Conservation (phyloP, 225 moss, liverwort and hornwort genomes). For the Rhytidiadelphus loreus region DNA sequence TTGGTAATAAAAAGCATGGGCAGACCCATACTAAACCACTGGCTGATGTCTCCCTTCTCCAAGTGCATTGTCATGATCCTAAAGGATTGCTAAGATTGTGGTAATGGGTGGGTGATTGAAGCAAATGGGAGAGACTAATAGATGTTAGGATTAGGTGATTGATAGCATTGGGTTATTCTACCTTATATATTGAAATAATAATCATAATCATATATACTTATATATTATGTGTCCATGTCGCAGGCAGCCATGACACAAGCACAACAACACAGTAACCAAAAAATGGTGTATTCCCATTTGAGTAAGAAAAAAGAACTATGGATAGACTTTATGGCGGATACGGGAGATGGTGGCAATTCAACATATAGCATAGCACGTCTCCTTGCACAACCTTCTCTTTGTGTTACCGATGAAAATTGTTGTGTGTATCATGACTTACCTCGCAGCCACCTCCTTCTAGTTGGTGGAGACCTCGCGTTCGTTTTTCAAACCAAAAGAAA, state of each 20-base stretch:
- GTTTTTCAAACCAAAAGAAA: neutral
- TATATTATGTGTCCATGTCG: neutral
- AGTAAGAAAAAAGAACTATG: conserved; percentile 37
- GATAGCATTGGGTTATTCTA: neutral
- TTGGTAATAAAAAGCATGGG: accelerated
- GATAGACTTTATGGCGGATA: conserved; percentile 62
- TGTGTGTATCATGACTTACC: conserved; percentile 19
- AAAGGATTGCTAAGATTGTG: neutral
- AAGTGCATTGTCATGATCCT: neutral
- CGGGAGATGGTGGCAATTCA: conserved; percentile 52
- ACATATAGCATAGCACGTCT: conserved; percentile 53
- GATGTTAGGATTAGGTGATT: accelerated
- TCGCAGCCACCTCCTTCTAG: conserved; percentile 33
- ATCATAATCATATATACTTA: neutral
- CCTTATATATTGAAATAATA: neutral
- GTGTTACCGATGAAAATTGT: conserved; percentile 14
- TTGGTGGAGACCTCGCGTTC: conserved; percentile 60
- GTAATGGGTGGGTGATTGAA: accelerated
- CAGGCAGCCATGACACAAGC: conserved; percentile 53
- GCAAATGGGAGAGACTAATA: accelerated
- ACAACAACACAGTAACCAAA: conserved; percentile 14
- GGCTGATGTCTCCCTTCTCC: accelerated
- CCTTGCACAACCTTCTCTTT: conserved; percentile 46
- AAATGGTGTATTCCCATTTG: conserved; percentile 14
- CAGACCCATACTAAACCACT: neutral